Base-by-base conservation (phyloP, 495 filamentous ascomycete genomes). In the Penicillium atrosanguineum region DNA sequence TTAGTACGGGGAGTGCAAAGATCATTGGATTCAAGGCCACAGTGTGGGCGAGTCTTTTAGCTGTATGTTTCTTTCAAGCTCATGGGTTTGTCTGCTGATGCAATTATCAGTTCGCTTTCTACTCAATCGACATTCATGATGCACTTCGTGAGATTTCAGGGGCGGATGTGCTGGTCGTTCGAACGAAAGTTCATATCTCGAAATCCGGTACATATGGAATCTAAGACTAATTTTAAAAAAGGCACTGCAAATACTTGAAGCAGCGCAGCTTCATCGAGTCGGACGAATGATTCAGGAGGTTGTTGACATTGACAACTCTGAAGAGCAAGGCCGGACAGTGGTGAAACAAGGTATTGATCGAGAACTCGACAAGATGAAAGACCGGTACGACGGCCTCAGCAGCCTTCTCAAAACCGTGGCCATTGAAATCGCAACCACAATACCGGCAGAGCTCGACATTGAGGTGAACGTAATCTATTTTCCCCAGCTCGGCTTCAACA, bases 401-500 rank as follows among this genome's bases (percentile, higher is more conserved):
- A 79, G 79, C 52, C 71, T 96, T 29, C 79, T 98, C 20, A 84
- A 83, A 11, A 67, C 79, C 29, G 80, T 89, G 14, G 84, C 83
- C n/a, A 74, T 76, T 20, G 72, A 80, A 6, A 74, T 96, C 46
- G 78, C 83, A 4, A 67, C 62, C 11, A 79, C 76, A 1, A 73
- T 93, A 12, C 93, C 94, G 0, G 72, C 73, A 53, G 59, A 74
- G 57, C 60, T 88, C 64, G 70, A 79, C 70, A 64, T 84, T 51
- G 71, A 84, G 64, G 58, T 97, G 70, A 89, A 88, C 50, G 85
- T 88, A 45, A 87, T 95, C 19, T 92, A 92, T 66, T 90, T 96
- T 59, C 91, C 91, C 9, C 90, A 95, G 62, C 79, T 96, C 14
- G 95, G 94, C 3, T 98, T 95, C 69, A 81, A 97, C 16, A 88